Evolutionary conservation across 768 basidiomycete genomes (phyloP), one percentile per base, ranked within the genome.

Genomic region (Lentinula sp.): DNA sequence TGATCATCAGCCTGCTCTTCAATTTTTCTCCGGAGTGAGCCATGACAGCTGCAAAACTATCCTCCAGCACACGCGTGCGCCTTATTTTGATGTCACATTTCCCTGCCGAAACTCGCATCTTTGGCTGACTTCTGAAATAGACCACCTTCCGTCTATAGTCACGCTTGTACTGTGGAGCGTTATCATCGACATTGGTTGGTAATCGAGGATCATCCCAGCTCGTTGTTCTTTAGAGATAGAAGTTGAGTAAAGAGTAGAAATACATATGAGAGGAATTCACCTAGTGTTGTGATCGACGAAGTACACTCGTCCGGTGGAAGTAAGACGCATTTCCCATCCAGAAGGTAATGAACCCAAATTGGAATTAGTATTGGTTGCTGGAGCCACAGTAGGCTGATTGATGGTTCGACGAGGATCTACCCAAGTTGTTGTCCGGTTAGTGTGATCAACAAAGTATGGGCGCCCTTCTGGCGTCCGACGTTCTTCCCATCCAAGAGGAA

Each of bases 281-380:
- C 89, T 82, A 42, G 88, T 89, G 64, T 89, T 95, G 74, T 96
- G 94, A 70, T 95, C 94, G 13, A 95, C 93, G 66, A 94, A 96
- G 74, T 96, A 96, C 16, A 95, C 88, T 37, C 93, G 81, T 7
- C 83, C 82, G 0, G 89, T 93, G 1, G 88, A 87, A 1, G 94
- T 95, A 57, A 95, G 73, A 18, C 94, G 82, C 94, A 95, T 95
- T 75, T 96, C 94, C 93, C 93, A 96, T 62, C 93, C 94, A 49
- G 87, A 89, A 5, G 94, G 94, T 40, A 96, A 78, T 6, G 90
- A 85, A 0, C 94, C 93, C 16, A 93, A 83, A 64, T 88, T 78
- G 63, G 85, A 73, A 60, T 77, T 83, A 59, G 79, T 66, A 70
- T 76, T 62, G 59, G 77, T 78, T 28, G 83, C 69, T 15, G 77